These are phyloP conservation scores for Lachnellula occidentalis DNA, from an alignment of 2,329 filamentous ascomycete genomes.

Conservation along the genomic window DNA sequence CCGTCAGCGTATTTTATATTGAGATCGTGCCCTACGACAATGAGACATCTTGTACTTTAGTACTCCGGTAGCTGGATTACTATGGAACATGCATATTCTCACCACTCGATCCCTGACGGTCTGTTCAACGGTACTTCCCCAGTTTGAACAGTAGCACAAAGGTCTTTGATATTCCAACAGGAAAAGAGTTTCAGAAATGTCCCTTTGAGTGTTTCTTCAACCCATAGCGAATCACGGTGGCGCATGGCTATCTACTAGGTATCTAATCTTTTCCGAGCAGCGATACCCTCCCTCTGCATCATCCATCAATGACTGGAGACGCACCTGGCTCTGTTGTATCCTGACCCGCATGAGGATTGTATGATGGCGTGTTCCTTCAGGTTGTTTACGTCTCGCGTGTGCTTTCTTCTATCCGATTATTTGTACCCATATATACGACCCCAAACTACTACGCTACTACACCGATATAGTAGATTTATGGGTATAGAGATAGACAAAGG, in stretches of 20 bases:
- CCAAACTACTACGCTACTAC: not conserved
- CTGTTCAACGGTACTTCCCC: constrained; percentile 2
- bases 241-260: not conserved
- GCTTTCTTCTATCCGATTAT: too few species aligned
- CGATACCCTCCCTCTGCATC: not conserved
- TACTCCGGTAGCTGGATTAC: too few species aligned
- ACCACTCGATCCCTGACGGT: not conserved
- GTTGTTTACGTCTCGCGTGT: not conserved
- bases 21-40: too few species aligned
- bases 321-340: not conserved
- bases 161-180: not conserved
- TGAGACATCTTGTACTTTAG: too few species aligned
- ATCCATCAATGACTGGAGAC: not conserved
- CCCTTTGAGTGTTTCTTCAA: not conserved
- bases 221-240: not conserved
- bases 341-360: not conserved
- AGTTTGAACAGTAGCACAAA: not conserved
- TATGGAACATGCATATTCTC: too few species aligned
- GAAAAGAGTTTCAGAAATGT: not conserved
- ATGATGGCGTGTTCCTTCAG: not conserved
- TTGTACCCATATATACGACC: not conserved
- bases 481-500: not conserved
- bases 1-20: too few species aligned
- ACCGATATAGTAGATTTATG: not conserved
- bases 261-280: not conserved